These are phyloP conservation scores for Tolypocladium ophioglossoides DNA, from an alignment of 2,329 filamentous ascomycete genomes.

Conservation along the genomic window DNA sequence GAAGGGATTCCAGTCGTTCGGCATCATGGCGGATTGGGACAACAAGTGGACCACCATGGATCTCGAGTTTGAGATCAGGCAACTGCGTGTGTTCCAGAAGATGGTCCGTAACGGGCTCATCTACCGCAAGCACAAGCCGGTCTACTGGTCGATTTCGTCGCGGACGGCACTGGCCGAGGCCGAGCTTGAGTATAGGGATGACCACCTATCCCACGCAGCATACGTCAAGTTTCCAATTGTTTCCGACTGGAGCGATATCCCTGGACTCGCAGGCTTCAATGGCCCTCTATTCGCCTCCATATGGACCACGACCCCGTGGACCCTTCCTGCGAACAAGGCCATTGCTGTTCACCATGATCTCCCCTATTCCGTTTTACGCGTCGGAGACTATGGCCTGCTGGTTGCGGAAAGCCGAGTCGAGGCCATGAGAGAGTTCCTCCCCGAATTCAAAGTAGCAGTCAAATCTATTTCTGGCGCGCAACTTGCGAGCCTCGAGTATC, in stretches of 20 bases:
- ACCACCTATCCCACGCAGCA: conserved; percentile 61
- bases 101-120: conserved; percentile 66
- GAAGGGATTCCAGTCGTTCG: conserved; percentile 61
- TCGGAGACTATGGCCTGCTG: conserved; percentile 49
- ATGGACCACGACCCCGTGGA: conserved; percentile 99
- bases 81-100: conserved; percentile 63
- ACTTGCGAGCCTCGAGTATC: conserved; percentile 56
- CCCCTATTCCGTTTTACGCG: conserved; percentile 58
- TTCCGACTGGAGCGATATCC: conserved; percentile 18
- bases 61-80: conserved; percentile 59
- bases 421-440: conserved; percentile 38
- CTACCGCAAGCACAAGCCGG: conserved; percentile 69
- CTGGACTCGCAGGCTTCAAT: conserved; percentile 25
- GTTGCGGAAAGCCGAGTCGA: conserved; percentile 63
- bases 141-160: conserved; percentile 79
- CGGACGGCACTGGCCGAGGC: conserved; percentile 72
- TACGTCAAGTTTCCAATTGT: conserved; percentile 70
- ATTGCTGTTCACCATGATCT: conserved; percentile 73
- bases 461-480: conserved; percentile 52
- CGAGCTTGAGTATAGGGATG: conserved; percentile 73
- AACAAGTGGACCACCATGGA: conserved; percentile 73
- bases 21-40: conserved; percentile 74
- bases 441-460: conserved; percentile 41
- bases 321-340: conserved; percentile 81
- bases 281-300: conserved; percentile 67